These are phyloP conservation scores for Aspergillus sp. DNA, from an alignment of 2,329 filamentous ascomycete genomes.

Conservation along the genomic window DNA sequence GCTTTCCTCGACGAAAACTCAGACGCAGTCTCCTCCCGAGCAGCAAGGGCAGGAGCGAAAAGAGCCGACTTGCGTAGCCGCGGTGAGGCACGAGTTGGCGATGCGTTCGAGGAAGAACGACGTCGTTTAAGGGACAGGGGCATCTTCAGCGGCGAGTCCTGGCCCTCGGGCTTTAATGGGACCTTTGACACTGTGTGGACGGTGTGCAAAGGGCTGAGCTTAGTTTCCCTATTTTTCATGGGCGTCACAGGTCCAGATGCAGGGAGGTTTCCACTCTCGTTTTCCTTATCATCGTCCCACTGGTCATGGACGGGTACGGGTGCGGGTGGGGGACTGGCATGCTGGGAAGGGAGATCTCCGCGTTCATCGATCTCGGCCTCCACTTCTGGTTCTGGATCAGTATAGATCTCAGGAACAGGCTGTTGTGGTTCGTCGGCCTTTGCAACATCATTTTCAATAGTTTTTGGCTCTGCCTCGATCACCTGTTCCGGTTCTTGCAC, in stretches of 20 bases:
- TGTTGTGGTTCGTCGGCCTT: conserved; percentile 1
- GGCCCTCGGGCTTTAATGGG: conserved; percentile 61
- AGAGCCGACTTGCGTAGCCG: conserved; percentile 18
- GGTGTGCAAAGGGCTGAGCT: conserved; percentile 43
- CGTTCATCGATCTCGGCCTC: conserved; percentile 8
- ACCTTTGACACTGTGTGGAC: conserved; percentile 72
- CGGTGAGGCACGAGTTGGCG: conserved; percentile 26
- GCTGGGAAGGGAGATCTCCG: conserved; percentile 56
- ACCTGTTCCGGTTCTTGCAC: conserved; percentile 6
- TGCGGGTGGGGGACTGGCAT: background rate
- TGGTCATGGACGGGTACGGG: conserved; percentile 26
- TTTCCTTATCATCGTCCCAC: conserved; percentile 32
- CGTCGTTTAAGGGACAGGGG: conserved; percentile 37
- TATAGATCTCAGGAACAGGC: conserved; percentile 11
- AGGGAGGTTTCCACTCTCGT: conserved; percentile 13
- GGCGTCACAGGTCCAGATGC: conserved; percentile 24
- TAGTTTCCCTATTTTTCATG: conserved; percentile 50
- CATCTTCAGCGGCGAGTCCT: conserved; percentile 41
- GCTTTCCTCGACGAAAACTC: conserved; percentile 24
- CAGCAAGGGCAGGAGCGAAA: conserved; percentile 7
- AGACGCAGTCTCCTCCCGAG: conserved; percentile 13
- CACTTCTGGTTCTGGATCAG: conserved; percentile 2
- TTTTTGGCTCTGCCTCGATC: conserved; percentile 1
- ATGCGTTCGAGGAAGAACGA: conserved; percentile 48
- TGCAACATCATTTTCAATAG: conserved; percentile 1